Percentiles rank a stretch among this genome's conserved stretches.
phyloP scores from a whole-genome alignment of 805 yeast species.

The Ogataea degrootiae region DNA sequence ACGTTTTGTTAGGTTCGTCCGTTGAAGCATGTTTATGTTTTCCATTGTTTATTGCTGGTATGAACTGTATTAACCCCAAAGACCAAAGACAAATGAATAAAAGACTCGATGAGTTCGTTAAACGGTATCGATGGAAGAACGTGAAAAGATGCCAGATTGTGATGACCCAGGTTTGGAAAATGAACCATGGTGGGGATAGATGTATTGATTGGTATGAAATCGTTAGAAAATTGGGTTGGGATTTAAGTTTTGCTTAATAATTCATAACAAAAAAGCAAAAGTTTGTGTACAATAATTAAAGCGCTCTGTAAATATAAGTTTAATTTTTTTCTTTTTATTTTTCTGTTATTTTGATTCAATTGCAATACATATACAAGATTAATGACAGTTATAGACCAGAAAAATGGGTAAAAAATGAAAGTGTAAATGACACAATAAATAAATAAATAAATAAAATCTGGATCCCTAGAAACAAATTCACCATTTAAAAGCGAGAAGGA shows the following conservation, averaged over 20 bases:
- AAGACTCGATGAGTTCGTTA: conserved; percentile 51
- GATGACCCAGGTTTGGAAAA: conserved; percentile 45
- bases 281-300: no score
- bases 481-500: background rate
- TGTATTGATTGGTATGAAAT: conserved; percentile 72
- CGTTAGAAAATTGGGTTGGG: conserved; percentile 68
- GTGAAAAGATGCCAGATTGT: conserved; percentile 39
- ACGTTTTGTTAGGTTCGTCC: conserved; percentile 56
- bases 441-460: background rate
- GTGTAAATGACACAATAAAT: background rate
- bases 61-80: conserved; percentile 51
- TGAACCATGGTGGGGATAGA: conserved; percentile 46
- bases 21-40: conserved; percentile 71
- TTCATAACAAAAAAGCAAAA: background rate
- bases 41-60: conserved; percentile 75
- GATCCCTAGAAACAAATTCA: background rate
- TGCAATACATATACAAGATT: background rate
- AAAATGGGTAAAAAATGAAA: background rate
- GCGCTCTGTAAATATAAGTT: background rate
- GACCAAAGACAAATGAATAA: conserved; percentile 48
- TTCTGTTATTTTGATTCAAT: no score
- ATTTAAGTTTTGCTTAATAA: conserved; percentile 62
- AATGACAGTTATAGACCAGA: background rate
- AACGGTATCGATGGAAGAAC: conserved; percentile 67
- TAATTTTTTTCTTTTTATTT: background rate